Conservation (phyloP, 2,329 filamentous ascomycete genomes). For the Triangularia setosa region DNA sequence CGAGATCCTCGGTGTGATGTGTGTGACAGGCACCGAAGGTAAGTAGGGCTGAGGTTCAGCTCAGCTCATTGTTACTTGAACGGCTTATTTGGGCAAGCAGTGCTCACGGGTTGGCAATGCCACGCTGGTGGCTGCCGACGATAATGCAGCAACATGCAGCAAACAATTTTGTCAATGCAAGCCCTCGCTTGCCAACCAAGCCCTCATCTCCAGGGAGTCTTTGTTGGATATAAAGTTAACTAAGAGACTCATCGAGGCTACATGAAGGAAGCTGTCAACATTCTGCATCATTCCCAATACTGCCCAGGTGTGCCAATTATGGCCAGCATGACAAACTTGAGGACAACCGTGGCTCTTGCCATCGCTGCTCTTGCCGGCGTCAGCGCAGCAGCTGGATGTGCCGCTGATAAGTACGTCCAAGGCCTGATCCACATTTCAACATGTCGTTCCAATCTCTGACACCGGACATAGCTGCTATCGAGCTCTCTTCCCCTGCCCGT, state of each 20-base stretch:
- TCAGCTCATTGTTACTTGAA: background rate
- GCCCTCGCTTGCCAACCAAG: background rate
- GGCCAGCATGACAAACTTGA: background rate
- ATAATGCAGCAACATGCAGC: background rate
- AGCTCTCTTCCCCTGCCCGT: slow-evolving; percentile 24
- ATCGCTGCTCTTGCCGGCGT: background rate
- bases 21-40: background rate
- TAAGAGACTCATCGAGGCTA: too few species aligned
- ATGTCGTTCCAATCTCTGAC: background rate
- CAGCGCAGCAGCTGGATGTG: background rate
- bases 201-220: too few species aligned
- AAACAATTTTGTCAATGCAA: background rate
- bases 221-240: too few species aligned
- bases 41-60: background rate
- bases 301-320: background rate
- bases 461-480: slow-evolving; percentile 21
- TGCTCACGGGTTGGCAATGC: background rate
- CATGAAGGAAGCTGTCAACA: too few species aligned
- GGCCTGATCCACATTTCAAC: background rate
- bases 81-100: background rate
- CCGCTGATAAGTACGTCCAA: background rate
- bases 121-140: background rate
- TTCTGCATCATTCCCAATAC: background rate
- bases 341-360: background rate
- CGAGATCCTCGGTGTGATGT: background rate